phyloP scores from a whole-genome alignment of 2,329 filamentous ascomycete species.

The Epichloe uncinata region DNA sequence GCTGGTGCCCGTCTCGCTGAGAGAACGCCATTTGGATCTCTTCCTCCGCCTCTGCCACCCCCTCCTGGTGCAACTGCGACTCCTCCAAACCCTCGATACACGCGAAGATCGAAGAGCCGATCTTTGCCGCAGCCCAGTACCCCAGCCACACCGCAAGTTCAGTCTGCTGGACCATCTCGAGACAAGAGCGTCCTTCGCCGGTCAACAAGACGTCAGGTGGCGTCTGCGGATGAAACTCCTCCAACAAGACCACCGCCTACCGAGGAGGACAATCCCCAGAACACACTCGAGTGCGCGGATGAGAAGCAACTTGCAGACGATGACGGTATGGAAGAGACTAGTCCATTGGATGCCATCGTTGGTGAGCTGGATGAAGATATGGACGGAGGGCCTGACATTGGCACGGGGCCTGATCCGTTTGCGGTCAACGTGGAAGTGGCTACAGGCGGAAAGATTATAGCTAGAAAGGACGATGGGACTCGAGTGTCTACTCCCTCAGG shows the following conservation, averaged over 20 bases:
- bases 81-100: constrained; percentile 30
- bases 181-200: constrained; percentile 49
- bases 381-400: constrained; percentile 53
- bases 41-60: constrained; percentile 17
- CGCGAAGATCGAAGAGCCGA: constrained; percentile 35
- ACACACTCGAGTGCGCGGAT: constrained; percentile 81
- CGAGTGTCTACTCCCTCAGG: constrained; percentile 65
- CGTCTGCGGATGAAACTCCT: constrained; percentile 37
- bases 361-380: constrained; percentile 81
- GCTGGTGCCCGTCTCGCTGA: constrained; percentile 34
- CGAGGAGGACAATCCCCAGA: constrained; percentile 48
- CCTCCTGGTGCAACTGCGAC: constrained; percentile 17
- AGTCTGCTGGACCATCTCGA: constrained; percentile 33
- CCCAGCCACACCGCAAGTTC: constrained; percentile 27
- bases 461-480: constrained; percentile 83
- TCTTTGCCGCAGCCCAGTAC: constrained; percentile 26
- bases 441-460: constrained; percentile 75
- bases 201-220: constrained; percentile 46
- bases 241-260: constrained; percentile 38
- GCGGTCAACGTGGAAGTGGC: constrained; percentile 88
- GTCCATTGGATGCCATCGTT: constrained; percentile 73
- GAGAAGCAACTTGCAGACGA: constrained; percentile 72
- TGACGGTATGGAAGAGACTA: constrained; percentile 50
- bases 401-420: constrained; percentile 48
- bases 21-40: constrained; percentile 26